Evolutionary conservation across 257 asterid species (phyloP), one percentile per base, ranked within the genome.

Genomic region (Catharanthus roseus): DNA sequence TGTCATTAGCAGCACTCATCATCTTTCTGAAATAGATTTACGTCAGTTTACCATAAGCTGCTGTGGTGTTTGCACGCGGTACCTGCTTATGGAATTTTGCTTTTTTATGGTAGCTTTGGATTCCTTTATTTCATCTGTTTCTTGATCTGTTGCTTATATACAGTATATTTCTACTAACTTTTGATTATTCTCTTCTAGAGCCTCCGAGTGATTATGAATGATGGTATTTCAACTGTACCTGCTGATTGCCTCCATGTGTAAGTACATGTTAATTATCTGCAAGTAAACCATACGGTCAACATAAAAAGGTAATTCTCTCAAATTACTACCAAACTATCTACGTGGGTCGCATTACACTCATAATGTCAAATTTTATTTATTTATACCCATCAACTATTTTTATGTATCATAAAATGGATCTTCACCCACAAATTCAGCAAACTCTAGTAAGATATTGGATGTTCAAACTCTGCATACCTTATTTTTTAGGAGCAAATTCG

Each of bases 191-290:
- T 65, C 55, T 26, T 31, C 31, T 49, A 90, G 97, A 84, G 95
- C 80, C 96, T 93, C 69, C 98, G 98, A 63, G 96, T 93, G 74
- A 89, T 93, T 72, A 93, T 93, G 96, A 93, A 93, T 82, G 98
- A 93, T 84, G 98, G 97, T 57, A 88, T 93, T 72, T 87, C 98
- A 72, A 84, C 96, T 5, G 83, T 93, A 78, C 98, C 98, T 51
- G 85, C 89, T 68, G 86, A 89, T 74, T 89, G 91, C 83, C 92
- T 93, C 72, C 89, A 79, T 63, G 96, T 86, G 98, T 93, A 91
- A 88, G 98, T 76, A 70, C 33, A 64, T 69, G 61, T 65, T 70
- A 53, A 70, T 68, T 70, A 61, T 44, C 73, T 61, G 67, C 26
- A 61, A 4, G 23, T 31, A 60, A 29, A 31, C 12, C 16, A 62